A percentile compares a stretch with the other conserved stretches of the same genome.
These are phyloP conservation scores for Xylaria telfairii DNA, from an alignment of 495 filamentous ascomycete species.

Conservation along the genomic window DNA sequence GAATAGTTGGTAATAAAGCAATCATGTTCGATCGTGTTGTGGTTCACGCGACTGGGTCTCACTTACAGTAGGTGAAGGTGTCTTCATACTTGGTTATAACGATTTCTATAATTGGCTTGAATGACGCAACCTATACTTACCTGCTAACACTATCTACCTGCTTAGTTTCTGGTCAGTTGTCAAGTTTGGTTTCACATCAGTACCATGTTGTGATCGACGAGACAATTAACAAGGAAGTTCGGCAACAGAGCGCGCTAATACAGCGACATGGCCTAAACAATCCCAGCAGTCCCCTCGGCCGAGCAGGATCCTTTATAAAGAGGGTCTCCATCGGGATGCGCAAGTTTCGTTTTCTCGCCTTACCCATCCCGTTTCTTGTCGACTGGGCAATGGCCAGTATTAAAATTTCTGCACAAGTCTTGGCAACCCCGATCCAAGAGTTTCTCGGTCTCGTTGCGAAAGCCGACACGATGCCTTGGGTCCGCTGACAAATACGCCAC, in stretches of 20 bases:
- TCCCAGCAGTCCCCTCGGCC: not conserved
- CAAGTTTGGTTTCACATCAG: not conserved
- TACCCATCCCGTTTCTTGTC: not conserved
- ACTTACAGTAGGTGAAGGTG: not conserved
- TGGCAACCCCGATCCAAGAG: not conserved
- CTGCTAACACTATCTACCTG: not conserved
- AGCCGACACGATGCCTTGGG: not conserved
- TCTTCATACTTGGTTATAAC: not conserved
- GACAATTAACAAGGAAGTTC: not conserved
- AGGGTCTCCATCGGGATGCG: conserved; percentile 6
- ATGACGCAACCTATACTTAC: not conserved
- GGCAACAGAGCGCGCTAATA: not conserved
- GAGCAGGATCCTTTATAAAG: conserved; percentile 4
- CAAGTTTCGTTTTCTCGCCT: not conserved
- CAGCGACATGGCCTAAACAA: not conserved
- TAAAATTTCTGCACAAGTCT: not conserved
- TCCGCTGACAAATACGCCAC: not conserved
- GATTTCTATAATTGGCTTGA: not conserved
- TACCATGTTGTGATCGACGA: not conserved
- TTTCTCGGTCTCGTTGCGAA: not conserved
- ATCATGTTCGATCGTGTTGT: not conserved
- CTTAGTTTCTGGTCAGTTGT: not conserved
- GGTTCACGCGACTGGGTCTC: not conserved
- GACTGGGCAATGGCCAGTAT: not conserved
- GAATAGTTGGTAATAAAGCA: no score